Conservation (phyloP, 352 stramenopile genomes). For the Phytophthora crassamura region DNA sequence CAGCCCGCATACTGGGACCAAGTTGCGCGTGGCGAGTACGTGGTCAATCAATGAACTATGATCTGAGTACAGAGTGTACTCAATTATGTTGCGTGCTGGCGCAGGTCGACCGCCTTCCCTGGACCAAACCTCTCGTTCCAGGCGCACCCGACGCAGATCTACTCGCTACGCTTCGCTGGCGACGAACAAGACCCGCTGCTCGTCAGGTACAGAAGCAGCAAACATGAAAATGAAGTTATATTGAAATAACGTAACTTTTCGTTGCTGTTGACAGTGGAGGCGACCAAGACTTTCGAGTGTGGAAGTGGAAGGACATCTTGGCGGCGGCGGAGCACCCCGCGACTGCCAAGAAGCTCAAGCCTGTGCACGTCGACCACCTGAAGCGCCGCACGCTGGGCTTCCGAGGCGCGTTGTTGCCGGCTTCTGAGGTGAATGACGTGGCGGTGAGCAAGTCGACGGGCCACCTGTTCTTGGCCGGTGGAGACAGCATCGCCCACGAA, state of each 20-base stretch:
- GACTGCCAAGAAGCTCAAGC: conserved; percentile 29
- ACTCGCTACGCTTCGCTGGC: conserved; percentile 72
- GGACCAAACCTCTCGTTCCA: conserved; percentile 66
- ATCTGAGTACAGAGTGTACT: conserved; percentile 11
- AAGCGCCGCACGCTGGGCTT: conserved; percentile 65
- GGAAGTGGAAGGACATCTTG: conserved; percentile 73
- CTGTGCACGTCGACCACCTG: conserved; percentile 60
- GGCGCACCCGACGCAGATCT: conserved; percentile 77
- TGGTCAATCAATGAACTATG: neutral
- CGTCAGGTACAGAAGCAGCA: conserved; percentile 51
- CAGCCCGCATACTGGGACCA: conserved; percentile 56
- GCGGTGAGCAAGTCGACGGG: conserved; percentile 43
- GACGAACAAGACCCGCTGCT: conserved; percentile 59
- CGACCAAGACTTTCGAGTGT: conserved; percentile 83
- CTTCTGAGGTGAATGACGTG: conserved; percentile 74
- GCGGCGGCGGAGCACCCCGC: conserved; percentile 43
- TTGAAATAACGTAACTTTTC: conserved; percentile 9
- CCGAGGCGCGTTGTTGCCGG: conserved; percentile 61
- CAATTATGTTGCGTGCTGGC: conserved; percentile 12
- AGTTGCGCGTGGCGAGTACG: conserved; percentile 47
- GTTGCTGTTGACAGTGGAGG: conserved; percentile 46
- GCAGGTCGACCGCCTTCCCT: conserved; percentile 49
- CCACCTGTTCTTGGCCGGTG: conserved; percentile 66
- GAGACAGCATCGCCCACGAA: conserved; percentile 68
- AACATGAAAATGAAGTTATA: conserved; percentile 5